Percentiles rank a stretch among this genome's conserved stretches.
These are phyloP conservation scores for Mycena sp. DNA, from an alignment of 1,284 basidiomycete species.

Conservation along the genomic window DNA sequence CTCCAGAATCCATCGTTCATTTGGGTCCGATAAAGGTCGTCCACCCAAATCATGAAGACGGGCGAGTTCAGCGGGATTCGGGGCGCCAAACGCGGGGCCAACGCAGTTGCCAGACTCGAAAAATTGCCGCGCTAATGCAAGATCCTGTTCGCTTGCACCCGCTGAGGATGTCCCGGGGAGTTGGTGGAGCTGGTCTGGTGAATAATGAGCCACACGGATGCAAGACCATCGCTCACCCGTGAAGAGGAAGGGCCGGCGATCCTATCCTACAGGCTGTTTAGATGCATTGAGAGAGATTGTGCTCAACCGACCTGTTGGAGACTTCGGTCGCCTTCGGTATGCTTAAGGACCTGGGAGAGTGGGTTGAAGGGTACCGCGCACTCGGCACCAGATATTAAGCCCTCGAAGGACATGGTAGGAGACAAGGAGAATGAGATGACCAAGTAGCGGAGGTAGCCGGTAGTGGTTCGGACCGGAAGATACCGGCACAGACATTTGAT, in stretches of 20 bases:
- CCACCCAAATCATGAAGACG: slow-evolving; percentile 48
- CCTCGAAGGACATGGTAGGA: slow-evolving; percentile 74
- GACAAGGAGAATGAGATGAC: background rate
- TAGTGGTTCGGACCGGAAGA: slow-evolving; percentile 2
- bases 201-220: slow-evolving; percentile 13
- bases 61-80: slow-evolving; percentile 52
- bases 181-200: slow-evolving; percentile 69
- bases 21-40: slow-evolving; percentile 49
- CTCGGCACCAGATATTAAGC: slow-evolving; percentile 91
- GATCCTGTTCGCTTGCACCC: slow-evolving; percentile 69
- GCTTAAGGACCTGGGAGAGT: slow-evolving; percentile 90
- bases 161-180: slow-evolving; percentile 66
- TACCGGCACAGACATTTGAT: slow-evolving; percentile 11
- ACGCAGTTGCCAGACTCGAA: slow-evolving; percentile 62
- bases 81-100: slow-evolving; percentile 49
- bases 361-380: slow-evolving; percentile 90
- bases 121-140: slow-evolving; percentile 82
- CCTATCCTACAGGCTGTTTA: slow-evolving; percentile 65
- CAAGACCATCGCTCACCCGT: slow-evolving; percentile 55
- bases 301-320: slow-evolving; percentile 75
- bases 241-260: slow-evolving; percentile 78
- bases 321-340: slow-evolving; percentile 91
- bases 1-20: slow-evolving; percentile 66
- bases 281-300: too few species aligned
- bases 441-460: too few species aligned